Evolutionary conservation across 2,329 filamentous ascomycete genomes (phyloP), one percentile per base, ranked within the genome.

Genomic region (Exophiala dermatitidis): DNA sequence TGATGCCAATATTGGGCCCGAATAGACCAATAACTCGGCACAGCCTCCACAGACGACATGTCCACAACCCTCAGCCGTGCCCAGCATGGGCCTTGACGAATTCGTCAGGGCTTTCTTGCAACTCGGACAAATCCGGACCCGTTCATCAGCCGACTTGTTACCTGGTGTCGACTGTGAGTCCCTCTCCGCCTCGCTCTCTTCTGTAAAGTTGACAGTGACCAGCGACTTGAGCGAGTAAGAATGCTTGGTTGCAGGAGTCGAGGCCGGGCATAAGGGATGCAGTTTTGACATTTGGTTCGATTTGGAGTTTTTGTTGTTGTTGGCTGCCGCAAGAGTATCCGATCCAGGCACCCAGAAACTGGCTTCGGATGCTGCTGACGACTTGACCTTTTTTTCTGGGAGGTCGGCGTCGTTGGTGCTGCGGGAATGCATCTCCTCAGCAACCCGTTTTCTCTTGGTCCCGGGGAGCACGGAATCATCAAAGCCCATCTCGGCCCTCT

Each of bases 341-440:
- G 79, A 0, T 86, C 88, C 0, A 90, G 91, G 8, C 1, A 91
- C 85, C 93, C 91, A 97, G 72, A 97, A 97, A 0, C 89, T 94
- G 0, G 89, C 88, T 10, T 79, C 78, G 1, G 48, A 56, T 5
- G 81, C 79, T 69, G n/a, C 79, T 69, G n/a, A 26, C 28, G 38
- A 19, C 19, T 85, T 87, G 5, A 79, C 75, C 2, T 82, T 78
- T 65, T 41, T 32, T 44, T 44, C 42, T 44, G 28, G n/a, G n/a
- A n/a, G n/a, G n/a, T n/a, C n/a, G 19, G 19, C 19, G 28, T 82
- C 70, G 50, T 32, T 43, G 32, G 37, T 5, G 19, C 84, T 84
- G 63, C 90, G 83, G 41, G 83, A 77, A 59, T 80, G 75, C 48
- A 95, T 72, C 67, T 93, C 88, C 38, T 86, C 82, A 59, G 86